These are phyloP conservation scores for Populus tomentosa DNA, from an alignment of 441 rosid genomes.

Conservation along the genomic window DNA sequence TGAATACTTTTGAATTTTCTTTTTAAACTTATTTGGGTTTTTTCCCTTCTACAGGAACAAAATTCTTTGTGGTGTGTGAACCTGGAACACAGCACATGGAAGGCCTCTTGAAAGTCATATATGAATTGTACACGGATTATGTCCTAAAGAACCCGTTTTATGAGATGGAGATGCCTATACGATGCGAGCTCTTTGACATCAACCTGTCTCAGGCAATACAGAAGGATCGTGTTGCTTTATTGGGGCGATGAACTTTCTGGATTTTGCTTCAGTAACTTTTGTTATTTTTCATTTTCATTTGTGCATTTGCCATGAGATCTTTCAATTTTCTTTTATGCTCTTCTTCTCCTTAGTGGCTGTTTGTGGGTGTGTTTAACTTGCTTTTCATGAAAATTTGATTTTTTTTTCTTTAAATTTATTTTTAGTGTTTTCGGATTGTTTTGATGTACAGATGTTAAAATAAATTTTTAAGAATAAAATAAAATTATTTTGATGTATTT, in stretches of 20 bases:
- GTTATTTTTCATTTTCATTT: neutral
- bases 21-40: neutral
- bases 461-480: no score
- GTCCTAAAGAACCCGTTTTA: conserved; percentile 93
- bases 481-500: no score
- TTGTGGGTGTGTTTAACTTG: no score
- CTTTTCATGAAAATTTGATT: no score
- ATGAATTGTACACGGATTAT: conserved; percentile 83
- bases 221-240: conserved; percentile 63
- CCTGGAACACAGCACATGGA: conserved; percentile 86
- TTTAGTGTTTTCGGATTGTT: no score
- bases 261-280: neutral
- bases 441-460: fast-evolving
- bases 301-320: neutral
- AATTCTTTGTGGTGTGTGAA: conserved; percentile 89
- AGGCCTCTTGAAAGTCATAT: conserved; percentile 64
- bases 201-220: conserved; percentile 71
- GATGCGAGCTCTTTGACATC: conserved; percentile 92
- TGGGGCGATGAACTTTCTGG: conserved; percentile 43
- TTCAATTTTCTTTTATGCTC: neutral
- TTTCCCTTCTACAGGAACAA: conserved; percentile 50
- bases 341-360: neutral
- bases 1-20: neutral
- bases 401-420: no score
- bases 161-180: conserved; percentile 97